These are phyloP conservation scores for Brettanomyces nanus DNA, from an alignment of 805 yeast species.

Conservation along the genomic window DNA sequence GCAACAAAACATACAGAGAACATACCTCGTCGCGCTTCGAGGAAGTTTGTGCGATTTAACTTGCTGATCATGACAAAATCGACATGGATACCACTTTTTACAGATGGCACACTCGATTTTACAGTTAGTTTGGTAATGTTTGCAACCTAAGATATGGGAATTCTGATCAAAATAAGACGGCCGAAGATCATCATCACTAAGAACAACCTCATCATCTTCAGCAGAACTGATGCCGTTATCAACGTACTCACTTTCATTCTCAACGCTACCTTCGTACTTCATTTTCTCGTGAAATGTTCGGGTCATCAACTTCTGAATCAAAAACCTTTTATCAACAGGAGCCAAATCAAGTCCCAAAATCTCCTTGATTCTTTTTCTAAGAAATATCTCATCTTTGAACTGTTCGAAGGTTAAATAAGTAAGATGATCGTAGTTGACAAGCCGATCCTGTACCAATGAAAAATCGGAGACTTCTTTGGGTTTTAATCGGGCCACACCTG, in stretches of 20 bases:
- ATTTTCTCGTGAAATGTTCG: constrained; percentile 49
- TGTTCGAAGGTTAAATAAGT: constrained; percentile 26
- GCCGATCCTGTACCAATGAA: constrained; percentile 3
- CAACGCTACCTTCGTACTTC: constrained; percentile 11
- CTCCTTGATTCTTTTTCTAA: constrained; percentile 41
- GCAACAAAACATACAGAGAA: constrained; percentile 75
- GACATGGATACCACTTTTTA: constrained; percentile 67
- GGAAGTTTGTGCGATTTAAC: constrained; percentile 46
- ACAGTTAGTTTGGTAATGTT: constrained; percentile 76
- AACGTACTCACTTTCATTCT: not conserved
- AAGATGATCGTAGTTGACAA: constrained; percentile 17
- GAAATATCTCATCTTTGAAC: constrained; percentile 26
- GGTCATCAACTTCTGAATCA: constrained; percentile 63
- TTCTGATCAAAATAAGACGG: constrained; percentile 41
- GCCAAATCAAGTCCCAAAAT: constrained; percentile 33
- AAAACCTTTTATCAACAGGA: constrained; percentile 36
- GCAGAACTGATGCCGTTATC: not conserved
- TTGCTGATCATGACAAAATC: constrained; percentile 76
- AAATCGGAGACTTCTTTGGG: constrained; percentile 6
- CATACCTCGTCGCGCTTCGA: constrained; percentile 53
- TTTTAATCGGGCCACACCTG: constrained; percentile 12
- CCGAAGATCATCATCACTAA: constrained; percentile 38
- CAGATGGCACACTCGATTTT: constrained; percentile 77
- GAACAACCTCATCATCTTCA: constrained; percentile 28
- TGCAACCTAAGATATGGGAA: constrained; percentile 57